Percentiles rank a stretch among this genome's conserved stretches.
phyloP scores from a whole-genome alignment of 805 yeast genomes.

The Hanseniaspora nectarophila region DNA sequence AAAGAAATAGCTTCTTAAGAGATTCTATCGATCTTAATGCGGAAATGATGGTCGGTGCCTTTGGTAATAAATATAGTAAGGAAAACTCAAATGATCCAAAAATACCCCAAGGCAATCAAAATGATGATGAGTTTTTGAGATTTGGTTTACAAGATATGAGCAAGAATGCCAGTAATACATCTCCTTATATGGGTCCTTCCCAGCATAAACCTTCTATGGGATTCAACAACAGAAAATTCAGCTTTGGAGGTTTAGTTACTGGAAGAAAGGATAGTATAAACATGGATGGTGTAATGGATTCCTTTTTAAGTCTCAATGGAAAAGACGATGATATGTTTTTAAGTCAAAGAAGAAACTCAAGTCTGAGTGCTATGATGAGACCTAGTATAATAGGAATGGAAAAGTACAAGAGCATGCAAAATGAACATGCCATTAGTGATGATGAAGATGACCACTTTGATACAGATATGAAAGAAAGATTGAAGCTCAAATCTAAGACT shows the following conservation, averaged over 20 bases:
- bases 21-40: slow-evolving; percentile 13
- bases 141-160: slow-evolving; percentile 5
- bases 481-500: slow-evolving; percentile 3
- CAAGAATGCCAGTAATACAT: slow-evolving; percentile 3
- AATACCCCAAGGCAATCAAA: neutral
- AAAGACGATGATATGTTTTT: slow-evolving; percentile 25
- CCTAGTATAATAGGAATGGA: slow-evolving; percentile 4
- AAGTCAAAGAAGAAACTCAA: slow-evolving; percentile 19
- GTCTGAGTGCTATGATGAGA: slow-evolving; percentile 15
- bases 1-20: slow-evolving; percentile 10
- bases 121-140: slow-evolving; percentile 10
- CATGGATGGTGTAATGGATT: slow-evolving; percentile 13
- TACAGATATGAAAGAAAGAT: neutral
- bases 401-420: slow-evolving; percentile 5
- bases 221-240: slow-evolving; percentile 5
- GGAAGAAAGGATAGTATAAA: slow-evolving; percentile 12
- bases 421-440: slow-evolving; percentile 14
- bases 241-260: slow-evolving; percentile 10
- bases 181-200: slow-evolving; percentile 9
- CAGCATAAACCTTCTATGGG: neutral
- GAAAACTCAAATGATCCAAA: slow-evolving; percentile 7
- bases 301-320: slow-evolving; percentile 25
- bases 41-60: slow-evolving; percentile 12
- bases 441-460: slow-evolving; percentile 16
- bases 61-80: slow-evolving; percentile 7